phyloP scores from a whole-genome alignment of 495 filamentous ascomycete genomes.

The Hypoxylon intermedium region DNA sequence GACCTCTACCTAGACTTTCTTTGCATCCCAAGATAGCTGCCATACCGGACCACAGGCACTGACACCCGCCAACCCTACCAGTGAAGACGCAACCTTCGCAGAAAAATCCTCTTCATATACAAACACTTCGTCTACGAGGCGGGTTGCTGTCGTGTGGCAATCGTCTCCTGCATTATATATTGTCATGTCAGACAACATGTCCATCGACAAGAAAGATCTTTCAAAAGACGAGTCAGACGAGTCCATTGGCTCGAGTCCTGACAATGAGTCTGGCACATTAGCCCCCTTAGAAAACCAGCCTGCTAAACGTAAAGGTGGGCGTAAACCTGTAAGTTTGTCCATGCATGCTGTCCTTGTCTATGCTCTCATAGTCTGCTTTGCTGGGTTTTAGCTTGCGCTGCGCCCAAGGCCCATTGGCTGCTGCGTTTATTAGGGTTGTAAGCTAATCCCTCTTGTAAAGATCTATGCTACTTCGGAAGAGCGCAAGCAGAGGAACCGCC shows the following conservation, averaged over 20 bases:
- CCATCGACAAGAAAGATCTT: conserved; percentile 63
- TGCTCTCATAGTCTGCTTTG: conserved; percentile 18
- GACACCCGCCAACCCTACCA: conserved; percentile 27
- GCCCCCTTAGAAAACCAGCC: conserved; percentile 55
- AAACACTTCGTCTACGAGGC: conserved; percentile 35
- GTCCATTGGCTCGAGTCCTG: conserved; percentile 62
- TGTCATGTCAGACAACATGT: conserved; percentile 66
- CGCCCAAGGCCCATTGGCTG: conserved; percentile 26
- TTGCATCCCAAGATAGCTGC: conserved; percentile 3
- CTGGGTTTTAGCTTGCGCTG: conserved; percentile 36
- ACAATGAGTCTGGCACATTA: conserved; percentile 53
- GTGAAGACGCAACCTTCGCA: conserved; percentile 12
- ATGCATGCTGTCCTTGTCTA: conserved; percentile 7
- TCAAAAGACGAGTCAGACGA: conserved; percentile 60
- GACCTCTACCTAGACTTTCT: conserved; percentile 11
- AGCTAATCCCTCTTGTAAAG: conserved; percentile 51
- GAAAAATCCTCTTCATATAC: conserved; percentile 8
- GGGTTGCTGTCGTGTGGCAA: conserved; percentile 45
- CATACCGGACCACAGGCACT: conserved; percentile 15
- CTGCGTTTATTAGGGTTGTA: conserved; percentile 13
- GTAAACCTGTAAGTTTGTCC: conserved; percentile 82
- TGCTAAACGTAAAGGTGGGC: conserved; percentile 90
- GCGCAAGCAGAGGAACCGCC: conserved; percentile 95
- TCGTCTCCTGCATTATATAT: conserved; percentile 38
- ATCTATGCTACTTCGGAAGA: conserved; percentile 99